These are phyloP conservation scores for Inga laurina DNA, from an alignment of 306 rosid genomes.

Conservation along the genomic window DNA sequence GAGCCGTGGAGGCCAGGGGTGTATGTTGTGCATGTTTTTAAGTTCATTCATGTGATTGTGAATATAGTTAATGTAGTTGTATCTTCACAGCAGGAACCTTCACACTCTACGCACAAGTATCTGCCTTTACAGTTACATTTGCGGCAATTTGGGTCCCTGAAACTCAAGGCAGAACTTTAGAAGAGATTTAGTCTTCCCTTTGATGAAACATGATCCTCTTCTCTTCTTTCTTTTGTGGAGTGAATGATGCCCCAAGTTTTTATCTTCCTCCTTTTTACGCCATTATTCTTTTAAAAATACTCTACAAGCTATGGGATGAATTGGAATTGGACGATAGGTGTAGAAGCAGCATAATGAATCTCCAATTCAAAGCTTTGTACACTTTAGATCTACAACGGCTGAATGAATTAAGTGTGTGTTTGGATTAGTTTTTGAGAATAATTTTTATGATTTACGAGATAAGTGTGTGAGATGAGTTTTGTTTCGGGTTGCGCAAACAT, in stretches of 20 bases:
- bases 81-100: slow-evolving; percentile 57
- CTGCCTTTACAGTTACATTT: slow-evolving; percentile 59
- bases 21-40: slow-evolving; percentile 21
- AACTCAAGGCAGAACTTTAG: slow-evolving; percentile 82
- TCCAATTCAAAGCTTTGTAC: neutral
- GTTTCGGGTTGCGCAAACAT: too few relatives aligned
- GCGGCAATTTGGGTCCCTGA: slow-evolving; percentile 69
- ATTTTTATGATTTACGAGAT: too few relatives aligned
- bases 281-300: neutral
- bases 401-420: neutral
- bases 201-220: neutral
- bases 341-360: neutral
- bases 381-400: neutral
- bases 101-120: slow-evolving; percentile 51
- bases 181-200: slow-evolving; percentile 71
- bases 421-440: too few relatives aligned
- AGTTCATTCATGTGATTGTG: neutral
- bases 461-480: too few relatives aligned
- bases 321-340: neutral
- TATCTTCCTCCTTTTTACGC: neutral
- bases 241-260: neutral
- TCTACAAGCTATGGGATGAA: neutral
- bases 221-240: neutral
- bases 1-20: slow-evolving; percentile 79
- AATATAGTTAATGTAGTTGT: neutral